Base-by-base conservation (phyloP, 495 filamentous ascomycete genomes). In the Sphaerosporella brunnea region DNA sequence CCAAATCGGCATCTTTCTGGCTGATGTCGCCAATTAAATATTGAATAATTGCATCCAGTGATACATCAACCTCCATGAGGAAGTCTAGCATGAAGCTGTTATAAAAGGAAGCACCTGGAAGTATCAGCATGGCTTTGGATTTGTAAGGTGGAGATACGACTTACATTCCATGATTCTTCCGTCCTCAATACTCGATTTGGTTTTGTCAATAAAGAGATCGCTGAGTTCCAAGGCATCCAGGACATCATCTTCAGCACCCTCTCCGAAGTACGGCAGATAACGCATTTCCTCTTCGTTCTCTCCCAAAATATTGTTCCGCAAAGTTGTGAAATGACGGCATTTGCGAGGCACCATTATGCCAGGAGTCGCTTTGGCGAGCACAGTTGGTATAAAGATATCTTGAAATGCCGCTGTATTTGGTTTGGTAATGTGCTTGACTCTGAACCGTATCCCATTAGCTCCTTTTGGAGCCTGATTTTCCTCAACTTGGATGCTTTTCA, bases 191-290 rank as follows among this genome's bases (percentile, higher is more conserved):
- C 36, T 52, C 11, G 37, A 38, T 36, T 62, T 62, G 1, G 50
- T 64, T 18, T 50, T 44, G 39, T 64, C 60, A 8, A 55, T 38
- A 30, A 55, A 64, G 1, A 53, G 42, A 4, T 64, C 59, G 23
- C 56, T 51, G 0, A 63, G 38, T n/a, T 51, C 38, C 4, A 60
- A 34, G n/a, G 53, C 53, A 25, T 35, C 47, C 9, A 51, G 50
- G 16, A 57, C 59, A 9, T 60, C 55, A 20, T 63, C 54, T 15
- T 52, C 53, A 4, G 47, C 53, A 24, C 62, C 61, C 26, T 64
- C 62, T 4, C 59, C 62, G 48, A 64, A 60, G 36, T 64, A 64
- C 23, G 62, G 62, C 11, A 51, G 53, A 25, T 62, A 64, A 15
- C 62, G 46, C 53, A 64, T 53, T 23, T 55, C 50, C 36, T 62